Conservation (phyloP, 2,329 filamentous ascomycete genomes). For the Acrocalymma vagum region DNA sequence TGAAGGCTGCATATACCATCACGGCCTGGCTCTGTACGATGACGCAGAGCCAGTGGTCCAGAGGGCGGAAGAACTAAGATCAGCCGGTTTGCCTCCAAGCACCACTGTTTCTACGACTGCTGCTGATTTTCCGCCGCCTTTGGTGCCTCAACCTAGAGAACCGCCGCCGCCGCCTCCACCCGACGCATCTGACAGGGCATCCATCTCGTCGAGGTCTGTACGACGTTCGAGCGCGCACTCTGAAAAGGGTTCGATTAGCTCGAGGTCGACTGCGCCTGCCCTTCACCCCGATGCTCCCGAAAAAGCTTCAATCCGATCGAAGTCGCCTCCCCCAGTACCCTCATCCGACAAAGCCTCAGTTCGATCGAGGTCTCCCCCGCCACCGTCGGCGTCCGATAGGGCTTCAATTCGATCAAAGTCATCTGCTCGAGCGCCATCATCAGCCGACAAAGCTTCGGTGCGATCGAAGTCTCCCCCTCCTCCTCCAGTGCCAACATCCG, state of each 20-base stretch:
- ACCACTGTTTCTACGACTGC: conserved; percentile 45
- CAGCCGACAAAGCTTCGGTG: conserved; percentile 21
- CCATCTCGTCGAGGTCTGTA: conserved; percentile 1
- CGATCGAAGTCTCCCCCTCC: conserved; percentile 21
- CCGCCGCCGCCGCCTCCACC: conserved; percentile 30
- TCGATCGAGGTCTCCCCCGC: conserved; percentile 8
- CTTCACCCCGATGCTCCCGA: conserved; percentile 24
- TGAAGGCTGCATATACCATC: conserved; percentile 58
- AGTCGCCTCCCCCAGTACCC: conserved; percentile 2
- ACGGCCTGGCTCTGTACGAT: conserved; percentile 60
- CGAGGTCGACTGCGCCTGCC: conserved; percentile 18
- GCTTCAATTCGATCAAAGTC: conserved; percentile 19
- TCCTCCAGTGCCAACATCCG: conserved; percentile 21
- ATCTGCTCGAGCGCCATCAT: conserved; percentile 19
- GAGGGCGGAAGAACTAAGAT: conserved; percentile 45
- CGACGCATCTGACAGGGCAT: conserved; percentile 16
- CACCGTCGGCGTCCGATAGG: conserved; percentile 16
- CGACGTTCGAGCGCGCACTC: conserved; percentile 1
- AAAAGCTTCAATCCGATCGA: conserved; percentile 9
- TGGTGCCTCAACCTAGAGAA: conserved; percentile 42
- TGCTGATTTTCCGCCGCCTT: conserved; percentile 49
- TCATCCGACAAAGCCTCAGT: conserved; percentile 8
- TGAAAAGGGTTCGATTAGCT: conserved; percentile 21
- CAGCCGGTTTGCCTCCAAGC: conserved; percentile 48
- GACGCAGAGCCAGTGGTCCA: conserved; percentile 48